Base-by-base conservation (phyloP, 2,329 filamentous ascomycete species). In the Monilinia vaccinii-corymbosi region DNA sequence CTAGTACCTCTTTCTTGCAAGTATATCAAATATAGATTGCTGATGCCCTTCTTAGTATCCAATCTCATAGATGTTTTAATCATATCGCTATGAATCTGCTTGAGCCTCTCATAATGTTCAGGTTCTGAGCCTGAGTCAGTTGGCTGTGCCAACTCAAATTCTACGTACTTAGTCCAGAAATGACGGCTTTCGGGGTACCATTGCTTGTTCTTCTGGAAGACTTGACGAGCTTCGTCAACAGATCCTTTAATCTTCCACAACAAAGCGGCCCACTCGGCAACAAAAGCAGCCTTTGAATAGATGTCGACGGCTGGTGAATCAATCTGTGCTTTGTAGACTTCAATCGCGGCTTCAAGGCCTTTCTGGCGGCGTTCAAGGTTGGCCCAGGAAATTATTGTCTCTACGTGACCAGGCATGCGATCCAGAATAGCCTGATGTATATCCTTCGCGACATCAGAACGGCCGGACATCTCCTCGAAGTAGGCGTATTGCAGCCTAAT, bases 401-500 rank as follows among this genome's bases (percentile, higher is more conserved):
- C 91, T 50, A 96, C 81, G 65, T 93, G 89, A 65, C 89, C 87
- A 0, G 93, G 91, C 18, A 96, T 76, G 61, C 81, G 80, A 65
- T 85, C 77, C 36, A 97, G 78, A 58, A 99, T 87, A 1, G 89
- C 86, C 51, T 87, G 81, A 70, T 97, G 89, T 60, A 99, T 92
- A 61, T 89, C 91, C 62, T 87, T 84, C 13, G 93, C 91, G 42
- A 95, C 81, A 63, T 89, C 87, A 31, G 87, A 76, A 44, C 91
- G 85, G 5, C 85, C 89, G 45, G 82, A 81, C 74, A 89, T 88
- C 75, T 99, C 94, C 72, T 99, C 94, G 65, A 97, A 97, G 68
- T 92, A 91, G 16, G 94, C 93, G 77, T 92, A 97, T 71, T 96
- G 89, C 62, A 97, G 79, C 60, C 94, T 85, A 64, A 96, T 86